These are phyloP conservation scores for Lactarius evosmus DNA, from an alignment of 768 basidiomycete genomes.

Conservation along the genomic window DNA sequence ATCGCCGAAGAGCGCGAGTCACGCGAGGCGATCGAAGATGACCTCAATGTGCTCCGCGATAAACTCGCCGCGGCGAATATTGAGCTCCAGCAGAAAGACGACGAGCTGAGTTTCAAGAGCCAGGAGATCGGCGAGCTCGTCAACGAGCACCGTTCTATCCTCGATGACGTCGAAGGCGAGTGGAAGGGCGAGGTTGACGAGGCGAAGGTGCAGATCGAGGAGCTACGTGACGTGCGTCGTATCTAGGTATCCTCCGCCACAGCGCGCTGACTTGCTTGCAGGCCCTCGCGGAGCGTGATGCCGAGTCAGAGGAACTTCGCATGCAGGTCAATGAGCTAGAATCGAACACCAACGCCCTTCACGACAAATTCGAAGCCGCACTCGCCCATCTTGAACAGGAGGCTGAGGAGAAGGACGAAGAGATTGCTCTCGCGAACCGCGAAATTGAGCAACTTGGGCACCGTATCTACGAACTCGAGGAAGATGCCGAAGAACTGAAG, in stretches of 20 bases:
- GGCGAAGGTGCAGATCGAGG: slow-evolving; percentile 71
- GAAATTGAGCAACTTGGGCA: slow-evolving; percentile 81
- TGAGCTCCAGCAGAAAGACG: slow-evolving; percentile 82
- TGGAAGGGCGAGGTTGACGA: slow-evolving; percentile 90
- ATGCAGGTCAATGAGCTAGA: slow-evolving; percentile 75
- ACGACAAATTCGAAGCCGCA: slow-evolving; percentile 69
- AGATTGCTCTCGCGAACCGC: slow-evolving; percentile 66
- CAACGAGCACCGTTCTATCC: slow-evolving; percentile 66
- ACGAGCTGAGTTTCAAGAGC: slow-evolving; percentile 77
- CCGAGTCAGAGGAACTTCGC: slow-evolving; percentile 71
- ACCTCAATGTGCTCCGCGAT: slow-evolving; percentile 68
- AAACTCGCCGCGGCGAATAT: slow-evolving; percentile 77
- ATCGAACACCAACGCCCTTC: slow-evolving; percentile 63
- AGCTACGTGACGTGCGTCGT: slow-evolving; percentile 63
- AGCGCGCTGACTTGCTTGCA: slow-evolving; percentile 31
- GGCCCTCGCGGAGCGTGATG: slow-evolving; percentile 76
- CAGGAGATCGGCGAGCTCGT: slow-evolving; percentile 78
- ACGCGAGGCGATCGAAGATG: slow-evolving; percentile 75
- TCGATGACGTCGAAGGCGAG: slow-evolving; percentile 72
- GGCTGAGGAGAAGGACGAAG: slow-evolving; percentile 73
- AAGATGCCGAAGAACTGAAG: slow-evolving; percentile 73
- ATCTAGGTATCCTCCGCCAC: background rate
- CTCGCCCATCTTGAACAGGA: slow-evolving; percentile 76
- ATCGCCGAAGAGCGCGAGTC: slow-evolving; percentile 70
- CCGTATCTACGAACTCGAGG: slow-evolving; percentile 77